Conservation (phyloP, 768 basidiomycete genomes). For the Postia placenta region DNA sequence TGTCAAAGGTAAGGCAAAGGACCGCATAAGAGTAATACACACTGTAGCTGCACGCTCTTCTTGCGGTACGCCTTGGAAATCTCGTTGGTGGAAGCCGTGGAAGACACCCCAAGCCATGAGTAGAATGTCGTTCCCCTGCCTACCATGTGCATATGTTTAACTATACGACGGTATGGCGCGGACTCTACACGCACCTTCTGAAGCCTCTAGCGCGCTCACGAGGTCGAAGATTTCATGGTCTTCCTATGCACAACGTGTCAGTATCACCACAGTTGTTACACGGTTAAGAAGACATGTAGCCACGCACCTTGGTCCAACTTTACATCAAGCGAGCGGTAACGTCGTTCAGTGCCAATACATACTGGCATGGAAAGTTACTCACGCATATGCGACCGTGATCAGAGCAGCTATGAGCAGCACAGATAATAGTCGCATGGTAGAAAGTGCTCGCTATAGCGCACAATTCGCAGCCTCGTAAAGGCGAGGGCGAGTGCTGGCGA, state of each 20-base stretch:
- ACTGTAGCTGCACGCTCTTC: slow-evolving; percentile 89
- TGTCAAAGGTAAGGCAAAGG: neutral
- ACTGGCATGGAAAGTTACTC: slow-evolving; percentile 24
- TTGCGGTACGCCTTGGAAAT: slow-evolving; percentile 90
- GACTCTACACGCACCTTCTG: slow-evolving; percentile 52
- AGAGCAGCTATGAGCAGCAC: slow-evolving; percentile 46
- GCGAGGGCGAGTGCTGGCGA: neutral
- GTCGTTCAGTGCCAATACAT: neutral
- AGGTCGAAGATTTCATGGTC: slow-evolving; percentile 97
- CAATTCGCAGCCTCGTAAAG: too few species aligned
- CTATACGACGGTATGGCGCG: neutral
- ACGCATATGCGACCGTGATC: slow-evolving; percentile 53
- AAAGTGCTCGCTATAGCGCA: neutral
- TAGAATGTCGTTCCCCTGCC: slow-evolving; percentile 94
- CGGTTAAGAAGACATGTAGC: too few species aligned
- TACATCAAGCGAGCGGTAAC: slow-evolving; percentile 16
- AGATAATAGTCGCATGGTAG: slow-evolving; percentile 43
- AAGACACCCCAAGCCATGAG: slow-evolving; percentile 80
- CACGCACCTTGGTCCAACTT: slow-evolving; percentile 68
- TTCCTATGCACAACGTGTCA: slow-evolving; percentile 41
- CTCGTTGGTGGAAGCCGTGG: slow-evolving; percentile 66
- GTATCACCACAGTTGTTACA: too few species aligned
- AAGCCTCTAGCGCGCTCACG: slow-evolving; percentile 68
- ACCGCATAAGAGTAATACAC: slow-evolving; percentile 24
- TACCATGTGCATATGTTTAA: slow-evolving; percentile 22